Evolutionary conservation across 768 basidiomycete species (phyloP), one percentile per base, ranked within the genome.

Genomic region (Podaxis sp.): DNA sequence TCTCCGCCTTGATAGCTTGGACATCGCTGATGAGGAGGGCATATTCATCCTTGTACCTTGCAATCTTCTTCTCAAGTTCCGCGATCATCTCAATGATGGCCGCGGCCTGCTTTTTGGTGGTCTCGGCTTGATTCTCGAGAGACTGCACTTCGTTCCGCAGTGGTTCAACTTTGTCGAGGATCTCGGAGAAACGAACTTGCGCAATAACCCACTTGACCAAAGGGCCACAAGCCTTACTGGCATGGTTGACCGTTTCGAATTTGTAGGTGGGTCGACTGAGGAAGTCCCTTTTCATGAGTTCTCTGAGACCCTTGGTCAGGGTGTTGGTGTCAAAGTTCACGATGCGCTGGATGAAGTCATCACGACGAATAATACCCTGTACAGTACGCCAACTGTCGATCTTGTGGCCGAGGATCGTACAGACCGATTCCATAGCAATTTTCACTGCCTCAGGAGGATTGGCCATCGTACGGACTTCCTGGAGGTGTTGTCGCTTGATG

Each of bases 401-500:
- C 75, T 94, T 94, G 78, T 98, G 93, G 6, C 97, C 97, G 22
- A 99, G 87, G 51, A 97, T 82, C 13, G 93, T 95, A 74, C 97
- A 98, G 43, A 97, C 96, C 1, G 96, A 97, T 71, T 98, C 97
- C 95, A 98, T 98, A 15, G 97, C 94, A 50, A 96, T 76, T 74
- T 98, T 98, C 67, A 98, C 96, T 4, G 93, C 91, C 73, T 98
- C 97, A 0, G 97, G 97, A 51, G 97, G 97, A 70, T 98, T 98
- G 49, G 94, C 93, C 96, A 99, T 98, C 9, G 93, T 85, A 68
- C 97, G 86, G 46, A 98, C 97, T 85, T 99, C 97, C 71, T 96
- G 92, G 46, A 99, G 77, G 69, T 98, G 96, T 70, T 94, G 92
- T 67, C 88, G 87, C 76, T 93, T 97, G 80, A 99, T 98, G 72